Base-by-base conservation (phyloP, 352 stramenopile species). In the Pythium oligandrum region DNA sequence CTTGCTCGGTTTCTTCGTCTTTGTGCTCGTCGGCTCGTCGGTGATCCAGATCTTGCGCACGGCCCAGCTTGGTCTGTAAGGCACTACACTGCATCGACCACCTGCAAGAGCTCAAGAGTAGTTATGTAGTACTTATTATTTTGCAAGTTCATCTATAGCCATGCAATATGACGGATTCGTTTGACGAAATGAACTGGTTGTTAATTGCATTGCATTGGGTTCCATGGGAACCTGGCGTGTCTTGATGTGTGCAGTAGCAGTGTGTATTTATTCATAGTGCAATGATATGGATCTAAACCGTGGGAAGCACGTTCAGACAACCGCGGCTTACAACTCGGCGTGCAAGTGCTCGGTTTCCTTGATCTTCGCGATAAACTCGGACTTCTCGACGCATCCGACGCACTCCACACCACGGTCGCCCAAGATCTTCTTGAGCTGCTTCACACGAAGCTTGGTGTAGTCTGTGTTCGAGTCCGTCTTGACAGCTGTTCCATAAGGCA, bases 401-500 rank as follows among this genome's bases (percentile, higher is more conserved):
- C 94, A 98, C 64, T 91, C 77, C 47, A 97, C 80, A 51, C 94
- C 95, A 63, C 93, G 87, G 58, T 98, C 91, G 36, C 58, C 70
- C 38, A 98, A 69, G 56, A 98, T 98, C 69, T 95, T 89, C 69
- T 96, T 96, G 43, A 98, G 83, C 65, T 98, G 81, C 85, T 97
- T 97, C 36, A 98, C 93, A 55, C 91, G 88, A 65, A 98, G 68
- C 74, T 96, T 97, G 38, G 74, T 86, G 81, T 98, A 98, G 62
- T 98, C 90, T 64, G 93, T 97, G 71, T 90, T 93, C 55, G 87
- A 85, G 47, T 97, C 90, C 49, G 95, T 90, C 76, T 98, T 98
- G 56, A 97, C 81, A 40, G 92, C 91, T 96, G 44, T 4, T 32
- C 5, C 6, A 43, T 7, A 34, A 40, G 36, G 12, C 30, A 26